Conservation (phyloP, 805 yeast genomes). For the Millerago galiae region DNA sequence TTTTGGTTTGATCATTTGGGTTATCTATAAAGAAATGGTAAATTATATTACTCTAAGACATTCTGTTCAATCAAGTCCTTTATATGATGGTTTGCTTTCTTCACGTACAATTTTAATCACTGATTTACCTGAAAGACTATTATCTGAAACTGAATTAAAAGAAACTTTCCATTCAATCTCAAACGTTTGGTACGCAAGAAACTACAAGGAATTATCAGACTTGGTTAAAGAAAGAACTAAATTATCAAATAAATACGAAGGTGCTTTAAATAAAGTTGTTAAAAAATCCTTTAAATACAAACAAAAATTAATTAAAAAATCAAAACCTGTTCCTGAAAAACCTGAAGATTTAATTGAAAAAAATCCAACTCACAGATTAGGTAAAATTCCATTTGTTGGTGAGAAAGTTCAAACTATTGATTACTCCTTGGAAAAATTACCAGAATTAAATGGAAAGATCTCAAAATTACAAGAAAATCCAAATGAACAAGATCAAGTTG, state of each 20-base stretch:
- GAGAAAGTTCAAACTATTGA: conserved; percentile 80
- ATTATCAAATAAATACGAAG: conserved; percentile 55
- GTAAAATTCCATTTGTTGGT: conserved; percentile 58
- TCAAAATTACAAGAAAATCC: conserved; percentile 47
- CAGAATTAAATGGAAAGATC: conserved; percentile 64
- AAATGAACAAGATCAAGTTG: conserved; percentile 44
- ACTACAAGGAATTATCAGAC: conserved; percentile 50
- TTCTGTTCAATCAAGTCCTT: conserved; percentile 64
- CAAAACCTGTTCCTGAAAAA: conserved; percentile 45
- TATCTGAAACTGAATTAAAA: conserved; percentile 45
- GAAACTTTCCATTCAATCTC: conserved; percentile 58
- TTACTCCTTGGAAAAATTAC: conserved; percentile 60
- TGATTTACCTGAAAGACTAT: conserved; percentile 43
- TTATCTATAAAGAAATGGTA: conserved; percentile 68
- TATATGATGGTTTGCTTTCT: conserved; percentile 61
- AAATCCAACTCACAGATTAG: conserved; percentile 77
- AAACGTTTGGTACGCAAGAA: conserved; percentile 58
- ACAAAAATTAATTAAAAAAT: conserved; percentile 51
- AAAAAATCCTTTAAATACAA: conserved; percentile 53
- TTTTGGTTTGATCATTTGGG: conserved; percentile 58
- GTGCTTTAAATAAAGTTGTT: conserved; percentile 53
- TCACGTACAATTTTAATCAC: conserved; percentile 70
- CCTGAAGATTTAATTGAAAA: conserved; percentile 67
- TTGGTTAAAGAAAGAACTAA: conserved; percentile 58
- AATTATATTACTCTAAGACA: conserved; percentile 70